Conservation (phyloP, 108 stramenopile species). For the Pseudonitzschia delicatissima region DNA sequence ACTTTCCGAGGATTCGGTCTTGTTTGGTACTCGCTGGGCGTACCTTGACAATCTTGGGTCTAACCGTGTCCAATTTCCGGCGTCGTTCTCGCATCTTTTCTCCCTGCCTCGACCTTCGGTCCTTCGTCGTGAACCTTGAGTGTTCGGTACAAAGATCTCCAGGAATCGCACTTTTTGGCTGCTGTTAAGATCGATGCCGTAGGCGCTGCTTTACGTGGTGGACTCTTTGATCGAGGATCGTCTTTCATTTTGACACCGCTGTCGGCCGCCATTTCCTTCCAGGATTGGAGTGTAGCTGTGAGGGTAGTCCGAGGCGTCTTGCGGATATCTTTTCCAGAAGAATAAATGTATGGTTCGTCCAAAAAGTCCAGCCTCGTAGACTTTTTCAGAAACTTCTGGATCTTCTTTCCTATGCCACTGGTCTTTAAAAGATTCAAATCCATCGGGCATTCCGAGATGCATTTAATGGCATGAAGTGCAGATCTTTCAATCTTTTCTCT, state of each 20-base stretch:
- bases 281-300: conserved; percentile 26
- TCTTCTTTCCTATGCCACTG: conserved; percentile 41
- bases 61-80: conserved; percentile 35
- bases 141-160: conserved; percentile 45
- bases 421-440: conserved; percentile 40
- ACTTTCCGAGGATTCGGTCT: conserved; percentile 25
- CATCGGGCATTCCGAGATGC: conserved; percentile 39
- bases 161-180: conserved; percentile 37
- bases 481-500: neutral
- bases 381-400: conserved; percentile 42
- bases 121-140: conserved; percentile 37
- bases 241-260: conserved; percentile 27
- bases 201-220: neutral
- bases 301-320: conserved; percentile 29
- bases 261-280: conserved; percentile 48
- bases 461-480: conserved; percentile 12
- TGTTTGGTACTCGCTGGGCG: conserved; percentile 36
- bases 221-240: neutral
- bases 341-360: conserved; percentile 19
- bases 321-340: conserved; percentile 18
- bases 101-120: conserved; percentile 38
- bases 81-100: conserved; percentile 50
- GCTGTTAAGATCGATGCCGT: conserved; percentile 21
- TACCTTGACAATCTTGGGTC: conserved; percentile 64
- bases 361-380: conserved; percentile 13